These are phyloP conservation scores for Xerocomellus amylosporus DNA, from an alignment of 768 basidiomycete genomes.

Conservation along the genomic window DNA sequence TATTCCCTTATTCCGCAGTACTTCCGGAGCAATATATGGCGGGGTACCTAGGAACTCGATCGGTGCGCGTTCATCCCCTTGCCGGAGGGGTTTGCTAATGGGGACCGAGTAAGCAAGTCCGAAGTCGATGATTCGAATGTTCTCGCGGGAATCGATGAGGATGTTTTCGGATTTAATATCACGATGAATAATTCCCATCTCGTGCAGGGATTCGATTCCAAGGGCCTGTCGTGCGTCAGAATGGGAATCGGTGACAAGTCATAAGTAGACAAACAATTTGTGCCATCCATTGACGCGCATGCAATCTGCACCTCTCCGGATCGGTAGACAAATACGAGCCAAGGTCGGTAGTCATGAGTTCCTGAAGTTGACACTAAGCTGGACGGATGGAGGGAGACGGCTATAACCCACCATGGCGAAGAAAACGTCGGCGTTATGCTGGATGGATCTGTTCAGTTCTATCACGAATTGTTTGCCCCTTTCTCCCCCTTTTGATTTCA, in stretches of 20 bases:
- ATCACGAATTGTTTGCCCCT: conserved; percentile 38
- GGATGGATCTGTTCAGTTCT: conserved; percentile 37
- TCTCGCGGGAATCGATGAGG: conserved; percentile 45
- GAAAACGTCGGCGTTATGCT: conserved; percentile 28
- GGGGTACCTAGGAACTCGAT: conserved; percentile 34
- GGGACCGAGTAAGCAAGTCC: conserved; percentile 32
- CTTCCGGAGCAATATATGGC: conserved; percentile 42
- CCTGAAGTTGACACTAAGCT: conserved; percentile 26
- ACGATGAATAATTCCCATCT: conserved; percentile 62
- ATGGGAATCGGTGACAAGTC: neutral
- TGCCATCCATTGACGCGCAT: conserved; percentile 39
- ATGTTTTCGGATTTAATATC: conserved; percentile 73
- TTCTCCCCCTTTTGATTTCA: conserved; percentile 13
- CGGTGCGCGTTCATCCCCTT: conserved; percentile 13
- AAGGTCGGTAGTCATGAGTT: conserved; percentile 41
- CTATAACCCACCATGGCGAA: conserved; percentile 40
- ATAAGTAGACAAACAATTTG: conserved; percentile 33
- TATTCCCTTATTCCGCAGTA: conserved; percentile 28
- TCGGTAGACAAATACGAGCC: conserved; percentile 26
- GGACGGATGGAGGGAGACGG: neutral
- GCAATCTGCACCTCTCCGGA: conserved; percentile 20
- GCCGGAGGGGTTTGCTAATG: conserved; percentile 10
- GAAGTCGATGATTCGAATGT: conserved; percentile 43
- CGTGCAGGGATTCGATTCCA: conserved; percentile 47
- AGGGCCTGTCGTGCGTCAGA: conserved; percentile 31